Evolutionary conservation across 257 asterid species (phyloP).

Genomic region (Jaltomata sinuosa): DNA sequence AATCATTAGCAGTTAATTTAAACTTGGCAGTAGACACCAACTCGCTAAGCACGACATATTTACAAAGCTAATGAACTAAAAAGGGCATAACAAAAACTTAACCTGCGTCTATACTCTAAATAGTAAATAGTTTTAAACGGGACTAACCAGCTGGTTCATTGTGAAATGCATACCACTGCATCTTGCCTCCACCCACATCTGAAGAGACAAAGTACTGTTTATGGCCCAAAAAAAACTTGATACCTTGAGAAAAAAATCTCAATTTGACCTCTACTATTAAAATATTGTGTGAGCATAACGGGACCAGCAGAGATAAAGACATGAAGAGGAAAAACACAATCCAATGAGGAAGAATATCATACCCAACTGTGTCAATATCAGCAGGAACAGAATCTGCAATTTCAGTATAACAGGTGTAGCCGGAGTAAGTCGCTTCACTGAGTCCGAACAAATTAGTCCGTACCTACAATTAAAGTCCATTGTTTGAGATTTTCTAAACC

Average conservation of each 20-base stretch:
- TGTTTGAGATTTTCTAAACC: not conserved
- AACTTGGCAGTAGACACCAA: no score
- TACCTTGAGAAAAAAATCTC: constrained; percentile 41
- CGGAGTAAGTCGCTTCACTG: constrained; percentile 60
- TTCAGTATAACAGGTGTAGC: constrained; percentile 97
- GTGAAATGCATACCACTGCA: constrained; percentile 99
- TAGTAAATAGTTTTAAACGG: not conserved
- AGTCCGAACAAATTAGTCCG: constrained; percentile 68
- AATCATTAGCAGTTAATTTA: no score
- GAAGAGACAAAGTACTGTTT: constrained; percentile 96
- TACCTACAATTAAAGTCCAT: constrained; percentile 49
- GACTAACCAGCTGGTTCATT: constrained; percentile 56
- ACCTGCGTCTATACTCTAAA: no score
- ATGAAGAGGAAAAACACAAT: not conserved
- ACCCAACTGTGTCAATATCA: constrained; percentile 96
- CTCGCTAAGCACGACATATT: no score
- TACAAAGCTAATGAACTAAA: no score
- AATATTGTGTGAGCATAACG: not conserved
- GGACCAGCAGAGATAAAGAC: not conserved
- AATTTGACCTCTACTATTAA: not conserved
- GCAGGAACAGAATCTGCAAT: constrained; percentile 92
- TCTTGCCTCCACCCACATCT: constrained; percentile 96
- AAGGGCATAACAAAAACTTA: no score
- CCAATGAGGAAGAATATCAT: constrained; percentile 11
- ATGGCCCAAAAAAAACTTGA: constrained; percentile 94